phyloP scores from a whole-genome alignment of 768 basidiomycete species.

The Asterophora parasitica region DNA sequence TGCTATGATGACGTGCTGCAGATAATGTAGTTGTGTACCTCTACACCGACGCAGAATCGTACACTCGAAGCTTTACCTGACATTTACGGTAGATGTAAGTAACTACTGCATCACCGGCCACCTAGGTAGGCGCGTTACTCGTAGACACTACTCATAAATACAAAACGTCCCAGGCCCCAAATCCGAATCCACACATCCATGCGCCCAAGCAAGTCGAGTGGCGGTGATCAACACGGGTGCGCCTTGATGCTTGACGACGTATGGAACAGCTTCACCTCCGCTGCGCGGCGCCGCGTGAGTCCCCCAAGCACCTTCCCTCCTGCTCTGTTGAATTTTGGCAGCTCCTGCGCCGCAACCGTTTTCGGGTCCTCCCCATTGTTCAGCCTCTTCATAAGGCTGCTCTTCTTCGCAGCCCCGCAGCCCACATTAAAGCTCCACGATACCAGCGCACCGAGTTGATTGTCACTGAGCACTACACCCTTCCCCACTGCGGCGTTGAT shows the following conservation, averaged over 20 bases:
- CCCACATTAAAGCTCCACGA: slow-evolving; percentile 26
- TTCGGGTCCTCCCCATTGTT: slow-evolving; percentile 25
- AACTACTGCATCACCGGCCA: too few species aligned
- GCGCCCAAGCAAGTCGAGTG: too few species aligned
- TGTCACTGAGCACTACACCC: slow-evolving; percentile 23
- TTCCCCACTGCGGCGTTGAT: slow-evolving; percentile 22
- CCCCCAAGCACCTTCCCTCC: slow-evolving; percentile 24
- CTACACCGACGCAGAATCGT: too few species aligned
- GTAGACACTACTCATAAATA: too few species aligned
- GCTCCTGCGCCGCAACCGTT: slow-evolving; percentile 23
- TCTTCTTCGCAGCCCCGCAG: slow-evolving; percentile 20
- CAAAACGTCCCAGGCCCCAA: too few species aligned
- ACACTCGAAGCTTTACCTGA: too few species aligned
- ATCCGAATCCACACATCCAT: too few species aligned
- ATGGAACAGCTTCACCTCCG: slow-evolving; percentile 26
- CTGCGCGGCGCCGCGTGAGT: slow-evolving; percentile 20
- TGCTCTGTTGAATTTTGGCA: slow-evolving; percentile 25
- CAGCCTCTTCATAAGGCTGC: slow-evolving; percentile 24
- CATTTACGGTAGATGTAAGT: too few species aligned
- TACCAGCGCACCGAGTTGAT: slow-evolving; percentile 26
- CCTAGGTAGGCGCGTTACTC: too few species aligned
- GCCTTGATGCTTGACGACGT: slow-evolving; percentile 22
- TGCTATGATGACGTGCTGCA: too few species aligned
- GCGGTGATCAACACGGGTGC: slow-evolving; percentile 19
- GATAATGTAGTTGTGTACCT: too few species aligned